Conservation (phyloP, 352 stramenopile species). For the Phytopythium delawarense region DNA sequence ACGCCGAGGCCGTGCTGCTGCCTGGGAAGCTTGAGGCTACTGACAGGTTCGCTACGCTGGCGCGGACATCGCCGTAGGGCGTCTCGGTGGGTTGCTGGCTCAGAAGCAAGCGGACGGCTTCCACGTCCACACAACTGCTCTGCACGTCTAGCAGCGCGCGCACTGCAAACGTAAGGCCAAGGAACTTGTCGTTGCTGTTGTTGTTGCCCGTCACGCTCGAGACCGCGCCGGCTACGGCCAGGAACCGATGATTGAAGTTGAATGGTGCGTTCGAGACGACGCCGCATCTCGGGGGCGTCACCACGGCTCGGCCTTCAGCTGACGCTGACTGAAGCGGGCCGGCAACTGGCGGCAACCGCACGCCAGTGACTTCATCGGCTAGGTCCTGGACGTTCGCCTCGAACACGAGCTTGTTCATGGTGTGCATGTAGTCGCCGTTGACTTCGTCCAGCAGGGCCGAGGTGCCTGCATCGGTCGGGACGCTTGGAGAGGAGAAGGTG, state of each 20-base stretch:
- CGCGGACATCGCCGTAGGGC: conserved; percentile 19
- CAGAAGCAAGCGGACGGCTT: conserved; percentile 56
- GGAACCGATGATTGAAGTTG: conserved; percentile 69
- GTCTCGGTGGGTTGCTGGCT: conserved; percentile 65
- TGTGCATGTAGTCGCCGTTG: conserved; percentile 88
- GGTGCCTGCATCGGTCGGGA: conserved; percentile 47
- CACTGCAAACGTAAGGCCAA: conserved; percentile 69
- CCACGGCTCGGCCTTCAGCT: neutral
- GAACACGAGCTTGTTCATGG: conserved; percentile 93
- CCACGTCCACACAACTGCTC: conserved; percentile 60
- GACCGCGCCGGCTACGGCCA: conserved; percentile 26
- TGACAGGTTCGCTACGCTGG: conserved; percentile 6
- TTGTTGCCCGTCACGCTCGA: neutral
- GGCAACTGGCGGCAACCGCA: conserved; percentile 27
- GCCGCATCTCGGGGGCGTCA: conserved; percentile 19
- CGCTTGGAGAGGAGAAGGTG: conserved; percentile 50
- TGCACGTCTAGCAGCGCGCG: conserved; percentile 72
- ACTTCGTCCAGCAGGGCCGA: conserved; percentile 85
- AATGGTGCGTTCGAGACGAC: conserved; percentile 51
- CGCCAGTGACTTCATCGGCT: conserved; percentile 45
- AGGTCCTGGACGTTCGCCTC: conserved; percentile 67
- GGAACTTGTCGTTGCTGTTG: conserved; percentile 43
- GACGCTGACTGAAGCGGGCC: neutral
- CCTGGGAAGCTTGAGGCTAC: neutral
- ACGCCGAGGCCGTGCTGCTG: neutral